Evolutionary conservation across 176 grass and related monocot genomes (phyloP), one percentile per base, ranked within the genome.

Genomic region (Carex scoparia): DNA sequence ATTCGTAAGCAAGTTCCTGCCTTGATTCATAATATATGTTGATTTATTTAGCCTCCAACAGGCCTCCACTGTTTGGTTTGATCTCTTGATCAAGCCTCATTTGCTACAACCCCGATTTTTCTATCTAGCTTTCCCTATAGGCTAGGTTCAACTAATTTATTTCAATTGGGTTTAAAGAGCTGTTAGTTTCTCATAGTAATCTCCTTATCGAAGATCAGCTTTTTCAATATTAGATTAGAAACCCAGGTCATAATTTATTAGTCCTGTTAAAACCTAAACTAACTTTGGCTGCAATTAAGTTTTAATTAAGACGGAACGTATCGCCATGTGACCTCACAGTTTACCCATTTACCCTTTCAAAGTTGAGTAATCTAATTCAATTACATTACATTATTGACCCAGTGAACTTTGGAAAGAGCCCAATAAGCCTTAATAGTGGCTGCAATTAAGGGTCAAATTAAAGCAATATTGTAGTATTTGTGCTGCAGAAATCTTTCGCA

Each of bases 361-460:
- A 81, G 83, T 94, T 64, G 86, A 85, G 15, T 94, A 87, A 78
- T 82, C 93, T 0, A 63, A 89, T 86, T 82, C 48, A 37, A 40
- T 80, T 66, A 89, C 90, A 40, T 80, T 66, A 89, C 90, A 31
- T 86, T 94, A 81, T 90, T 83, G 12, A 55, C 23, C 46, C 49
- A 55, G 32, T 77, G 49, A 54, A 73, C 42, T 51, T 23, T 51
- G 33, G 69, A 56, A 77, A 56, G 27, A 56, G 49, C 49, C 23
- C 12, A 77, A 33, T 31, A 56, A 48, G 40, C n/a, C 40, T 44
- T 4, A 72, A n/a, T 72, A 55, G 73, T 56, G 71, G 49, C 38
- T 51, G 48, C 4, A 40, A 40, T 53, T 15, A 77, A 33, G n/a
- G 15, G 44, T 75, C 68, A 44, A 70, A 16, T 18, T 4, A 51